phyloP scores from a whole-genome alignment of 164 flowering plant genomes.

The Stephania japonica region DNA sequence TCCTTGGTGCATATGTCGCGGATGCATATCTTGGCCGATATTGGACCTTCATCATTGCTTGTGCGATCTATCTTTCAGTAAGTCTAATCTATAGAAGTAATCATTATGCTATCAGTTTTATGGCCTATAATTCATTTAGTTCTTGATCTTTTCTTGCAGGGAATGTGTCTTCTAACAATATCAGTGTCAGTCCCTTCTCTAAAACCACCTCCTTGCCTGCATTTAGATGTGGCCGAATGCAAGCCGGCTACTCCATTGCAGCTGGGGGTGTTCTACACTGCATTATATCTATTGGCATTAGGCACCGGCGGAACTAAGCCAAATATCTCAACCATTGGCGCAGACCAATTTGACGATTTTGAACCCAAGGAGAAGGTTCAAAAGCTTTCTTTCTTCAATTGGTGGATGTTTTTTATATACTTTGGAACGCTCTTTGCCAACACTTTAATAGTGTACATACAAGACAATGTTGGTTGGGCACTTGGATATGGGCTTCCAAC shows the following conservation, averaged over 20 bases:
- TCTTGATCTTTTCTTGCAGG: conserved; percentile 4
- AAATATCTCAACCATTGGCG: conserved; percentile 1
- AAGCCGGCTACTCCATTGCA: conserved; percentile 9
- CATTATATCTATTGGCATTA: neutral
- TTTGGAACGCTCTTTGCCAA: conserved; percentile 10
- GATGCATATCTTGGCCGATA: conserved; percentile 78
- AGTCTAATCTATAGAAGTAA: neutral
- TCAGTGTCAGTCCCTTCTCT: conserved; percentile 5
- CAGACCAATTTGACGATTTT: conserved; percentile 4
- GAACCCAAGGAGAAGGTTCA: conserved; percentile 2
- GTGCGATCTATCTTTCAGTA: conserved; percentile 51
- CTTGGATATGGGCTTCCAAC: conserved; percentile 10
- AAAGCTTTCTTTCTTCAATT: conserved; percentile 7
- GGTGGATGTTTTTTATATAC: conserved; percentile 5
- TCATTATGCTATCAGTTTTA: too few species aligned
- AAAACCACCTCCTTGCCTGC: conserved; percentile 9
- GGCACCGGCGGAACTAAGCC: conserved; percentile 3
- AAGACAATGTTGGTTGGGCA: conserved; percentile 6
- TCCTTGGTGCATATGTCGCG: conserved; percentile 69
- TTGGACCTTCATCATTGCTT: conserved; percentile 57
- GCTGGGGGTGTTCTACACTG: conserved; percentile 3
- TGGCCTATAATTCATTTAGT: neutral
- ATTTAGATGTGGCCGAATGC: conserved; percentile 3
- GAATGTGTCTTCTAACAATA: conserved; percentile 13
- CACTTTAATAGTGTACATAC: conserved; percentile 7